Evolutionary conservation across 805 yeast species (phyloP), one percentile per base, ranked within the genome.

Genomic region (Diddensiella transvaalensis): DNA sequence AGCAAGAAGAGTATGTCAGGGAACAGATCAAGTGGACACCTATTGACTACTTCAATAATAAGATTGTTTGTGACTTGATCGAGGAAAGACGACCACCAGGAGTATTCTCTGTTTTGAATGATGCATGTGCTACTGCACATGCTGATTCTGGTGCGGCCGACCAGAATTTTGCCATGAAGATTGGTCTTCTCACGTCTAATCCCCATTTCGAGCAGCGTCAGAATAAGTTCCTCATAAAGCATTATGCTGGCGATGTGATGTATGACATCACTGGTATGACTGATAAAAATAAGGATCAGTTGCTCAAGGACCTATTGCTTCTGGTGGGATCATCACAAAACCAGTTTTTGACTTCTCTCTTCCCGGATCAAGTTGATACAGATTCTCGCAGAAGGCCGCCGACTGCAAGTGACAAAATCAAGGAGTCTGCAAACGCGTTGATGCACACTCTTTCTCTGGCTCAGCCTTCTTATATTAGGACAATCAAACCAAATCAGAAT

Each of bases 1-100:
- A 93, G 70, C 99, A 93, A 72, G 99, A 93, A 56, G 98, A 93
- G 64, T 93, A 93, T 61, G 93, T 88, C 30, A 84, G 86, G 58
- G 99, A 93, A 68, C 86, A 88, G 68, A 93, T 93, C 65, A 78
- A 87, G 66, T 93, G 99, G 99, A 87, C 96, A 10, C 98, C 98
- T 19, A 93, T 93, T 61, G 86, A 93, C 54, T 93, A 89, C 68
- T 93, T 93, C 73, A 93, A 93, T 69, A 93, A 93, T 70, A 83
- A 91, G 69, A 84, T 93, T 57, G 99, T 93, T 24, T 93, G 98
- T 72, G 99, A 93, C 60, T 76, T 93, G 63, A 93, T 93, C 62
- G 99, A 93, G 69, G 85, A 87, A 23, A 80, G 80, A 51, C 80
- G 96, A 62, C 98, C 99, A 1, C 97, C 97, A 1, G 99, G 99